A percentile compares a stretch with the other conserved stretches of the same genome.
These are phyloP conservation scores for Sphaerosporella brunnea DNA, from an alignment of 495 filamentous ascomycete genomes.

Conservation along the genomic window DNA sequence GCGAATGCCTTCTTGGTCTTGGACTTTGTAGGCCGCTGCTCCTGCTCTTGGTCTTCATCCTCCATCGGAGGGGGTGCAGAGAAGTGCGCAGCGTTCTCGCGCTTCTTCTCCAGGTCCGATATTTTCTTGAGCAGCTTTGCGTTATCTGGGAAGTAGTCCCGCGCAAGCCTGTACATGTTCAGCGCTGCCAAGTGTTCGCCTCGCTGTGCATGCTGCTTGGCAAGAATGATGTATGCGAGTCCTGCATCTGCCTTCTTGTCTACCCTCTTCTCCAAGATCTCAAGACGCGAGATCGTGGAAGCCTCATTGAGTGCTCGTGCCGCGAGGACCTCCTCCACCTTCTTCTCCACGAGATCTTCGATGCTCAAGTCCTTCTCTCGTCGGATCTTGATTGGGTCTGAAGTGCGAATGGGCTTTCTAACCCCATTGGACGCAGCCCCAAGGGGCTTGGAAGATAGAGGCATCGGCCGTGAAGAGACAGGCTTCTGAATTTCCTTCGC, in stretches of 20 bases:
- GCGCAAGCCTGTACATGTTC: constrained; percentile 69
- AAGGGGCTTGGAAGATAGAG: constrained; percentile 12
- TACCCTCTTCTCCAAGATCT: constrained; percentile 68
- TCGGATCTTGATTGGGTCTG: constrained; percentile 2
- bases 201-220: constrained; percentile 69
- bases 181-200: constrained; percentile 64
- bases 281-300: constrained; percentile 60
- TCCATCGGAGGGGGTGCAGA: neutral
- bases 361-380: constrained; percentile 37
- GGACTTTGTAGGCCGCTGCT: neutral
- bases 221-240: constrained; percentile 69
- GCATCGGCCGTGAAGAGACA: constrained; percentile 28
- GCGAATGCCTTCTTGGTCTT: constrained; percentile 18
- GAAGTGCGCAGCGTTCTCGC: constrained; percentile 9
- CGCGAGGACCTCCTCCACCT: constrained; percentile 75
- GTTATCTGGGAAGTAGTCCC: constrained; percentile 74
- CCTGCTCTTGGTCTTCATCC: neutral
- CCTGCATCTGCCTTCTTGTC: constrained; percentile 59
- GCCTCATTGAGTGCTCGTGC: constrained; percentile 37
- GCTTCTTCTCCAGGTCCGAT: constrained; percentile 43
- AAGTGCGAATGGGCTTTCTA: constrained; percentile 14
- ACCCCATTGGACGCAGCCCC: constrained; percentile 19
- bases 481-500: constrained; percentile 8
- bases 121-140: constrained; percentile 68
- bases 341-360: constrained; percentile 78